These are phyloP conservation scores for Hibiscus tridactylites DNA, from an alignment of 345 rosid species.

Conservation along the genomic window DNA sequence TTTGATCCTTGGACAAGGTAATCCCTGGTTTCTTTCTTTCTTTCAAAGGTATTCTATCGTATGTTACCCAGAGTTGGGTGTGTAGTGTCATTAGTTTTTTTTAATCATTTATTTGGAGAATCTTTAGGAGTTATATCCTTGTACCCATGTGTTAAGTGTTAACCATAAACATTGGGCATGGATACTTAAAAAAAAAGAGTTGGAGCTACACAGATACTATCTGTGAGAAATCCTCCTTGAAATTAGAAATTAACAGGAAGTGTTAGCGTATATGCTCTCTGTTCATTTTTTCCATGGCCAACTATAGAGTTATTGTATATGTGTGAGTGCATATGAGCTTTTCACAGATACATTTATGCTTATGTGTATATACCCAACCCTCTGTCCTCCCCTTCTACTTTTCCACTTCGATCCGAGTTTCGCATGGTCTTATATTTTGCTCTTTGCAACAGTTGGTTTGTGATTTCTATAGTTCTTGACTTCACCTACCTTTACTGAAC, in stretches of 20 bases:
- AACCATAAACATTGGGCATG: background rate
- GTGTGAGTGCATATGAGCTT: background rate
- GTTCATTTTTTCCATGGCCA: background rate
- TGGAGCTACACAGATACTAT: background rate
- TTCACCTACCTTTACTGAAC: constrained; percentile 13
- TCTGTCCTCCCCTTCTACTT: background rate
- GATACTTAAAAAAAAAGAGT: background rate
- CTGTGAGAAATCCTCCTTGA: background rate
- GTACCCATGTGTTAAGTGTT: background rate
- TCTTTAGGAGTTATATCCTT: background rate
- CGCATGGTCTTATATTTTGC: background rate
- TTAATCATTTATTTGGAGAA: background rate
- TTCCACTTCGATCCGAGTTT: background rate
- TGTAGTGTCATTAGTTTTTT: background rate
- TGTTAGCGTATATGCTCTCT: background rate
- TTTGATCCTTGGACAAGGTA: constrained; percentile 72
- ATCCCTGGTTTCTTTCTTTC: constrained; percentile 15
- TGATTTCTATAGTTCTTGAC: background rate
- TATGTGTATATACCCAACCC: background rate
- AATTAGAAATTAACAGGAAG: background rate
- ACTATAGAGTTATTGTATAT: background rate
- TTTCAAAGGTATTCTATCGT: background rate
- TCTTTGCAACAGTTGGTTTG: background rate
- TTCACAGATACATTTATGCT: background rate
- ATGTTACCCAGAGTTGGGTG: background rate